Evolutionary conservation across 805 yeast species (phyloP).

Genomic region (Myxozyma neglecta): DNA sequence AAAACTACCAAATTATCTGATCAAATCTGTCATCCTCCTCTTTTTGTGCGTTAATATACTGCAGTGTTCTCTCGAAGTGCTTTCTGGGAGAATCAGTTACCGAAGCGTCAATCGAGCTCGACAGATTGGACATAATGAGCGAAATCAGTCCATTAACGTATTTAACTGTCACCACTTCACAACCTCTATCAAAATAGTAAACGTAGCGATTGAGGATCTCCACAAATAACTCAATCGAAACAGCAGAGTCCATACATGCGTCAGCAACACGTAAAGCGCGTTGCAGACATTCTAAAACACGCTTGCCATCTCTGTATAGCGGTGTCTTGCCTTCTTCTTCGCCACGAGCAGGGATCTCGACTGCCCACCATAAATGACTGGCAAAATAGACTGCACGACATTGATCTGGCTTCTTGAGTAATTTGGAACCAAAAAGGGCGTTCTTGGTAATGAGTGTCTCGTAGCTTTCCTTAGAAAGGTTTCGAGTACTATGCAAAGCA

Average conservation of each 20-base stretch:
- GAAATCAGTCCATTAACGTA: constrained; percentile 86
- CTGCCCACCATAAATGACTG: constrained; percentile 93
- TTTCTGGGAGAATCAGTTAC: constrained; percentile 46
- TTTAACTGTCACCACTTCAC: constrained; percentile 61
- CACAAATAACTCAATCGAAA: constrained; percentile 77
- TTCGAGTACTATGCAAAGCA: constrained; percentile 53
- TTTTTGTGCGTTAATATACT: constrained; percentile 67
- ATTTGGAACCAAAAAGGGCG: constrained; percentile 82
- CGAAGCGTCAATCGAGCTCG: constrained; percentile 31
- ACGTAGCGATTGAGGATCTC: constrained; percentile 86
- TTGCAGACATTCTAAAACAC: constrained; percentile 89
- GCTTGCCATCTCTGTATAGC: constrained; percentile 54
- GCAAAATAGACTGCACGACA: constrained; percentile 87
- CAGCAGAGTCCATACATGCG: constrained; percentile 79
- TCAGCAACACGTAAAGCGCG: constrained; percentile 88
- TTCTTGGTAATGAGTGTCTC: constrained; percentile 80
- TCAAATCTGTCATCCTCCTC: constrained; percentile 62
- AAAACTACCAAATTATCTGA: constrained; percentile 26
- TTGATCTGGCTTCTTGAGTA: constrained; percentile 90
- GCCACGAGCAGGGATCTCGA: constrained; percentile 54
- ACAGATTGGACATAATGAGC: constrained; percentile 52
- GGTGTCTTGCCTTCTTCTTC: constrained; percentile 48
- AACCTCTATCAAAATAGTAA: constrained; percentile 82
- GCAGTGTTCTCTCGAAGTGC: constrained; percentile 71
- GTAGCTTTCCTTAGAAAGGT: constrained; percentile 64